These are phyloP conservation scores for Beta lomatogona DNA, from an alignment of 179 eudicot species.

Conservation along the genomic window DNA sequence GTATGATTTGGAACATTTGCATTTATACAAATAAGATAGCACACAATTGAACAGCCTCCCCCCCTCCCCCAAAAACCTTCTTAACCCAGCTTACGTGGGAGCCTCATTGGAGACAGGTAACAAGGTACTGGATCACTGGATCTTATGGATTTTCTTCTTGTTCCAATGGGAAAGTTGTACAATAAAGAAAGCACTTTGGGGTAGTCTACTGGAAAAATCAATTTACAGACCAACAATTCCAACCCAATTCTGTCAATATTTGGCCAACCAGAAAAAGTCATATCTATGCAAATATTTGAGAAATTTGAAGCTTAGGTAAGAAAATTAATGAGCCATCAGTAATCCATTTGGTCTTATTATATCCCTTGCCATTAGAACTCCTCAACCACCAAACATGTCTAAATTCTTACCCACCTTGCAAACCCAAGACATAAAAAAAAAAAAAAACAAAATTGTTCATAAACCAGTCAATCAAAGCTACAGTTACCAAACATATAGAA, in stretches of 20 bases:
- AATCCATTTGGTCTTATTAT: neutral
- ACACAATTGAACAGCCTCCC: neutral
- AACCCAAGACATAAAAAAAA: neutral
- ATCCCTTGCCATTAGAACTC: neutral
- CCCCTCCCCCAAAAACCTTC: neutral
- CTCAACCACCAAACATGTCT: neutral
- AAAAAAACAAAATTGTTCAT: constrained; percentile 7
- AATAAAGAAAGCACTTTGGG: too few relatives aligned
- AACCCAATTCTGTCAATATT: neutral
- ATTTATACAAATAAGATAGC: neutral
- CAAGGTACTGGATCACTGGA: neutral
- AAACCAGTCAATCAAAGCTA: neutral
- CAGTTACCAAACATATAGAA: neutral
- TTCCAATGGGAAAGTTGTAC: neutral
- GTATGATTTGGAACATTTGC: neutral
- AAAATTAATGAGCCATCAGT: neutral
- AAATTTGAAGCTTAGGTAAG: constrained; percentile 1
- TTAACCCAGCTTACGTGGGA: neutral
- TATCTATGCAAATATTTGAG: neutral
- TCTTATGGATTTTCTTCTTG: neutral
- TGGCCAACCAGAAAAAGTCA: neutral
- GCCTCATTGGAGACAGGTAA: neutral
- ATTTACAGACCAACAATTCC: neutral
- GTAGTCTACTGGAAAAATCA: neutral
- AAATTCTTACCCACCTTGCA: neutral